These are phyloP conservation scores for Physocladia obscura DNA, from an alignment of 192 early-diverging fungal genomes.

Conservation along the genomic window DNA sequence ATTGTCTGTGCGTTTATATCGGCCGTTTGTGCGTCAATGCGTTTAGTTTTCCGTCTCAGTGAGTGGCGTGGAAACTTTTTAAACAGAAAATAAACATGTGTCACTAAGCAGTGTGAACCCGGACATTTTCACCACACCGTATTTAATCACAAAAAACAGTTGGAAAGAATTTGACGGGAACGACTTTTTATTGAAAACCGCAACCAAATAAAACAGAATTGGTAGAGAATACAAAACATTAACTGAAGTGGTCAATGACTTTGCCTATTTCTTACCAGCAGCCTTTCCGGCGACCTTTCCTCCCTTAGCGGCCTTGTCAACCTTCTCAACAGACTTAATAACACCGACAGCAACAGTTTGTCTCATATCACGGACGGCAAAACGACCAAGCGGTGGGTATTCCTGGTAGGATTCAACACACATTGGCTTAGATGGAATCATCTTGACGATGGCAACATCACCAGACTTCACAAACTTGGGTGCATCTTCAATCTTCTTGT, in stretches of 20 bases:
- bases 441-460: conserved; percentile 93
- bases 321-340: conserved; percentile 86
- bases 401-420: conserved; percentile 91
- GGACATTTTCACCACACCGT: too few species aligned
- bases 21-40: neutral
- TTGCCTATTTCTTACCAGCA: conserved; percentile 26
- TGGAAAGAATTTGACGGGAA: too few species aligned
- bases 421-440: conserved; percentile 94
- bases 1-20: neutral
- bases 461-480: conserved; percentile 96
- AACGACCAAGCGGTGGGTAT: conserved; percentile 93
- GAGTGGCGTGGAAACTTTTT: too few species aligned
- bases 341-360: conserved; percentile 97
- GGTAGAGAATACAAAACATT: neutral
- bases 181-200: neutral
- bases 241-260: too few species aligned
- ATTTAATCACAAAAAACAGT: too few species aligned
- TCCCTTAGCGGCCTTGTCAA: conserved; percentile 26
- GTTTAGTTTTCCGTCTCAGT: too few species aligned
- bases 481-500: conserved; percentile 86
- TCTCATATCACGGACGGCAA: conserved; percentile 97
- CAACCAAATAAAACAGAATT: neutral
- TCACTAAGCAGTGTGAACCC: too few species aligned
- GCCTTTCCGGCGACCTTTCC: conserved; percentile 28
- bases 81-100: too few species aligned